Conservation (phyloP, 2,329 filamentous ascomycete species). For the Xylariales sp. region DNA sequence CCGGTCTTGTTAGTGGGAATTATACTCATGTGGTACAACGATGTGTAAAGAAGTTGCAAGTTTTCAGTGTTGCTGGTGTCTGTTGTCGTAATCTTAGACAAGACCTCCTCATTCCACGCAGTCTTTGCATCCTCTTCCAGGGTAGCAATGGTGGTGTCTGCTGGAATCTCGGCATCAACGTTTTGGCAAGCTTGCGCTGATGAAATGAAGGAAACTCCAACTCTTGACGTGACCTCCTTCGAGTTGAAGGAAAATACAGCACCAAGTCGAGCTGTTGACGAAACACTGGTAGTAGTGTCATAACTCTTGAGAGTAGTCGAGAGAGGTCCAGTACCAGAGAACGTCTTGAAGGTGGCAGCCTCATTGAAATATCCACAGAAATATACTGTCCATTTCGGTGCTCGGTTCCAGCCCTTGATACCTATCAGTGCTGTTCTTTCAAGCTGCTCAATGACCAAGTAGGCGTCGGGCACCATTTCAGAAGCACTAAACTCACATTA, state of each 20-base stretch:
- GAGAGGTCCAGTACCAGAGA: constrained; percentile 31
- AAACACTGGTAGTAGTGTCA: constrained; percentile 9
- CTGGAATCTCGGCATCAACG: constrained; percentile 51
- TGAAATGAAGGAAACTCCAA: constrained; percentile 67
- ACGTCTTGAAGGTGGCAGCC: constrained; percentile 39
- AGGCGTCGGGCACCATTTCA: too few relatives aligned
- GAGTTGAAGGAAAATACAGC: constrained; percentile 51
- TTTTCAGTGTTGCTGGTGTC: constrained; percentile 48
- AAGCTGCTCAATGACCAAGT: not conserved
- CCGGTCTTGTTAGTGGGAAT: constrained; percentile 67
- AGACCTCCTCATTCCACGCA: constrained; percentile 57
- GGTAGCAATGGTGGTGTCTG: constrained; percentile 33
- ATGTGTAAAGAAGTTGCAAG: constrained; percentile 59
- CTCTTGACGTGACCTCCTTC: constrained; percentile 46
- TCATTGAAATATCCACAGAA: constrained; percentile 59
- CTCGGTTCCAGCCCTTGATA: constrained; percentile 55
- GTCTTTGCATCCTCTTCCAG: constrained; percentile 43
- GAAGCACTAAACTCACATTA: constrained; percentile 47
- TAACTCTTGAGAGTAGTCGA: constrained; percentile 27
- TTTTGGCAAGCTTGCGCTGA: constrained; percentile 53
- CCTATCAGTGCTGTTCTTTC: constrained; percentile 6
- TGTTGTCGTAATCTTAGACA: constrained; percentile 59
- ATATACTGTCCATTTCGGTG: constrained; percentile 58
- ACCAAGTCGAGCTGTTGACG: constrained; percentile 33
- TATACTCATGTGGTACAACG: constrained; percentile 65